Base-by-base conservation (phyloP, 371 early-diverging fungal species). In the Syncephalastrum contaminatum region DNA sequence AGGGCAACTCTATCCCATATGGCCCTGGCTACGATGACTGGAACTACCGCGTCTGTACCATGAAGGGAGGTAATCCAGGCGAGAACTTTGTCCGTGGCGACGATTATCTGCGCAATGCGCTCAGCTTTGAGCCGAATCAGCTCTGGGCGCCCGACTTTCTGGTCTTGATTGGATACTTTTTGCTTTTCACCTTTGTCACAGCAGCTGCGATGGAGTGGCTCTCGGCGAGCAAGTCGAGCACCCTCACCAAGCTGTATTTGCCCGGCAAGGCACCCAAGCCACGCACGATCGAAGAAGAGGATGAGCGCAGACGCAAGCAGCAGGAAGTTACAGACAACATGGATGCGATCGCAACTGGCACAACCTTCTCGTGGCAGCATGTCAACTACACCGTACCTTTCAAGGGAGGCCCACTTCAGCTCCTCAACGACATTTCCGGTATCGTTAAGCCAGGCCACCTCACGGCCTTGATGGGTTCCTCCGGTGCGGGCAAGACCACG, bases 401-500 rank as follows among this genome's bases (percentile, higher is more conserved):
- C 59, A 78, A 78, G 64, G 77, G 70, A 44, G 72, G 71, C 47
- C 56, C 67, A 30, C 56, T 64, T 16, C 75, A 79, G 63, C 63
- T 80, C 30, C 69, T 80, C 12, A 64, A 72, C 53, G 77, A 74
- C 25, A 57, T 84, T 50, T 54, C 54, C 22, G 72, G 77, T 22
- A 76, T 81, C 48, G 73, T 87, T 59, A 80, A 81, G 56, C 84
- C 87, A 1, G 89, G 89, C 44, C 77, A 80, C 20, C 70, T 88
- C 69, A 82, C 84, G 2, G 94, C 92, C 4, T 63, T 93, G 20
- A 85, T 93, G 86, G 92, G 92, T 21, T 76, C 87, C 7, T 85
- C 86, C n/a, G 91, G 92, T 53, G 85, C 89, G 21, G 95, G 95
- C 47, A 94, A 94, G 70, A 88, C 92, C 0, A 89, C 93, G 3